phyloP scores from a whole-genome alignment of 371 early-diverging fungal genomes.

The Apophysomyces elegans region DNA sequence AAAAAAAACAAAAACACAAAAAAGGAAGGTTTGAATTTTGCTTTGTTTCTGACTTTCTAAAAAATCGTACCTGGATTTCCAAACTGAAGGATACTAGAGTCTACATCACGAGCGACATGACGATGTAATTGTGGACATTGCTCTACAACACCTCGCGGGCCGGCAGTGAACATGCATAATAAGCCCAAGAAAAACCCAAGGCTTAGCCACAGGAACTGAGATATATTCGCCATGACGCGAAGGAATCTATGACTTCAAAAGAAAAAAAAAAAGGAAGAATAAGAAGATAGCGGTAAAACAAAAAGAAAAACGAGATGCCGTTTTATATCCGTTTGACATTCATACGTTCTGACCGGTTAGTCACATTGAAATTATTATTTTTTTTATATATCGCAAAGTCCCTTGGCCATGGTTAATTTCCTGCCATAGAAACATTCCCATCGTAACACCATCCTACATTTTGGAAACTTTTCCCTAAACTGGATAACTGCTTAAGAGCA shows the following conservation, averaged over 20 bases:
- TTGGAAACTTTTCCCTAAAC: slow-evolving; percentile 10
- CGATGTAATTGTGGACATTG: slow-evolving; percentile 1
- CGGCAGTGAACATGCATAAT: slow-evolving; percentile 20
- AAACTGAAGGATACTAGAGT: slow-evolving; percentile 30
- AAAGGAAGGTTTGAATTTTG: background rate
- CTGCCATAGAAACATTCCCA: background rate
- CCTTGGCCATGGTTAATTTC: background rate
- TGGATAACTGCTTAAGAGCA: background rate
- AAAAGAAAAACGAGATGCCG: background rate
- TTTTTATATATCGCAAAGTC: too few species aligned
- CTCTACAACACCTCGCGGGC: background rate
- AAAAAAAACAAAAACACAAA: too few species aligned
- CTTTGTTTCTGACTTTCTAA: too few species aligned
- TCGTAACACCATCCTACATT: slow-evolving; percentile 6
- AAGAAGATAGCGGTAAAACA: background rate
- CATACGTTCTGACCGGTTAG: background rate
- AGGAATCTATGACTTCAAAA: too few species aligned
- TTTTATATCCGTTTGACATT: background rate
- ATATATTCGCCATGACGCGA: slow-evolving; percentile 13
- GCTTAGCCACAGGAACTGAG: slow-evolving; percentile 18
- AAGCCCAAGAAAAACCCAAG: slow-evolving; percentile 33
- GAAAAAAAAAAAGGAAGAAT: background rate
- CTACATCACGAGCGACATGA: slow-evolving; percentile 9
- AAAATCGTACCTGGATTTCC: slow-evolving; percentile 47
- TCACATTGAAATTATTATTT: background rate